Conservation (phyloP, 495 filamentous ascomycete genomes). For the Lasiosphaeria ovina region DNA sequence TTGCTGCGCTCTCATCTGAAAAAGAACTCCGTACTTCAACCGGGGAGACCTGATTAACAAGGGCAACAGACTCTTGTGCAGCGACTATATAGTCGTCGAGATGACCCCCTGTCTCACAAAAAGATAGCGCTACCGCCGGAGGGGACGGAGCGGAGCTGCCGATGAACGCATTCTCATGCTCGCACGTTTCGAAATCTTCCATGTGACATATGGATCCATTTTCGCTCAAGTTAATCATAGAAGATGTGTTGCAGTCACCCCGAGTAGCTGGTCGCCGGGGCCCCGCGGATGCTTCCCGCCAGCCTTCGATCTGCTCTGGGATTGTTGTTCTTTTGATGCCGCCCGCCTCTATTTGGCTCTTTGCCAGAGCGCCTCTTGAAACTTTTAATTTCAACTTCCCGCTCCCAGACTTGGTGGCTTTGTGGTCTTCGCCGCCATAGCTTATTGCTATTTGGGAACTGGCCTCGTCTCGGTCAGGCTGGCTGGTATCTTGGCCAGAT, state of each 20-base stretch:
- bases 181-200: background rate
- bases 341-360: slow-evolving; percentile 7
- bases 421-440: background rate
- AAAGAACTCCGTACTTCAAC: slow-evolving; percentile 13
- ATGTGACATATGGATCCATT: background rate
- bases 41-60: background rate
- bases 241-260: background rate
- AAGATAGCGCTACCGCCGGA: slow-evolving; percentile 1
- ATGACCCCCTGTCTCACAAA: background rate
- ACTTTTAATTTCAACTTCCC: slow-evolving; percentile 24
- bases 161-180: slow-evolving; percentile 4
- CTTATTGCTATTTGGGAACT: background rate
- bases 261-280: background rate
- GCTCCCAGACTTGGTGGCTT: slow-evolving; percentile 1
- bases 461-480: background rate
- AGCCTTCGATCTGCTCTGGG: background rate
- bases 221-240: slow-evolving; percentile 5
- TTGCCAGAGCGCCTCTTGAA: slow-evolving; percentile 26
- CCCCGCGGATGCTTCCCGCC: background rate
- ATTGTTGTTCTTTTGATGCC: background rate
- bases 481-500: background rate
- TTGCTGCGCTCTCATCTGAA: slow-evolving; percentile 12
- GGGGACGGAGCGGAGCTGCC: background rate
- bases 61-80: background rate
- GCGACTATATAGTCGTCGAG: background rate